Percentiles rank a stretch among this genome's conserved stretches.
Evolutionary conservation across 2,329 filamentous ascomycete species (phyloP).

Genomic region (Epichloe hybrida): DNA sequence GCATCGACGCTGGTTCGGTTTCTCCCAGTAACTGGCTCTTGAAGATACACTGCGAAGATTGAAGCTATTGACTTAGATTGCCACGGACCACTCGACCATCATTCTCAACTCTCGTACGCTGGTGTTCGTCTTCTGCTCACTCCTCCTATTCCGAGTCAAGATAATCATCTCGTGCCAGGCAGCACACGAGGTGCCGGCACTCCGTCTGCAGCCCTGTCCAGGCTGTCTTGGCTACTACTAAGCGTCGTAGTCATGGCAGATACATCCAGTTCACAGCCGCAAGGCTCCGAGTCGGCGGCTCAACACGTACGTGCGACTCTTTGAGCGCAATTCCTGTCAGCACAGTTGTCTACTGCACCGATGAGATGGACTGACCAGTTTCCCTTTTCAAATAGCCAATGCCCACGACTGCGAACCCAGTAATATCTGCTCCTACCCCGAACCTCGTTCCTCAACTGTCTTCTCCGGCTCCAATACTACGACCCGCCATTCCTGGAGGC

Average conservation of each 20-base stretch:
- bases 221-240: slow-evolving; percentile 8
- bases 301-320: slow-evolving; percentile 9
- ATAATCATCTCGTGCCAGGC: not conserved
- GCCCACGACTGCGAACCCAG: slow-evolving; percentile 10
- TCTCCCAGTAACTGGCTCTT: not conserved
- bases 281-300: slow-evolving; percentile 8
- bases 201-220: slow-evolving; percentile 2
- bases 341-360: not conserved
- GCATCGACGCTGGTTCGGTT: not conserved
- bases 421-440: slow-evolving; percentile 19
- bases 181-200: slow-evolving; percentile 1
- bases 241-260: slow-evolving; percentile 14
- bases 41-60: not conserved
- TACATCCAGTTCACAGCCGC: slow-evolving; percentile 11
- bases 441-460: slow-evolving; percentile 48
- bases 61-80: not conserved
- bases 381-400: slow-evolving; percentile 8
- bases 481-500: slow-evolving; percentile 65
- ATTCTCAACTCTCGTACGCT: not conserved
- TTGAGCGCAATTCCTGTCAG: not conserved
- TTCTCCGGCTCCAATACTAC: slow-evolving; percentile 65
- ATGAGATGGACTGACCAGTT: not conserved
- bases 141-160: no score
- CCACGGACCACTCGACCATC: not conserved
- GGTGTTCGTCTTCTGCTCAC: not conserved